Base-by-base conservation (phyloP, 495 filamentous ascomycete genomes). In the Penicillium atrosanguineum region DNA sequence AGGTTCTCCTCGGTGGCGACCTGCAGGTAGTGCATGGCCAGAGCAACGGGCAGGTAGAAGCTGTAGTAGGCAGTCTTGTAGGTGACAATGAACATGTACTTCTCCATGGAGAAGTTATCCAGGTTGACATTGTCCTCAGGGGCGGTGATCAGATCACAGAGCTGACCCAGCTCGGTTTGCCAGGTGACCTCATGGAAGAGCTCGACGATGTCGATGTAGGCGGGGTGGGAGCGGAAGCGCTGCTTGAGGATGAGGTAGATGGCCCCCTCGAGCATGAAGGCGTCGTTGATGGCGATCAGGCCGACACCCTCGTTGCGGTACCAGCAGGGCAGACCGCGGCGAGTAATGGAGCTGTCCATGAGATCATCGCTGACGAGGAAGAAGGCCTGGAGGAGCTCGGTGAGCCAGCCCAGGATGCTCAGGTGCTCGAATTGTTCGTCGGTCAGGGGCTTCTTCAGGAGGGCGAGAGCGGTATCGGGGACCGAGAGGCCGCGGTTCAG, bases 51-150 rank as follows among this genome's bases (percentile, higher is more conserved):
- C 0, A 98, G 88, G 77, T 97, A 97, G 82, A 98, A 98, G 65
- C 84, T 89, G 79, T 98, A 98, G 77, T 93, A 98, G 36, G 94
- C 95, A 26, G 95, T 98, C 83, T 98, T 98, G 85, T 91, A 97
- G 74, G 92, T 89, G 71, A 98, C 94, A 67, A 98, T 98, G 80
- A 97, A 98, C 68, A 79, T 86, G 80, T 95, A 95, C 79, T 97
- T 98, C 59, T 94, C 83, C 72, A 95, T 78, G 69, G 83, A 87
- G 82, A 98, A 98, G 76, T 93, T 92, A 79, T 87, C 77, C 48
- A 98, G 85, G 72, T 98, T 83, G 56, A 82, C 77, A 18, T 85
- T 77, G 68, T 97, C 92, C 73, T 98, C 94, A 37, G 94, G 94
- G 16, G 94, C 94, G 23, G 95, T 97, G 61, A 97, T 84, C 53